Evolutionary conservation across 345 rosid species (phyloP).

Genomic region (Psidium guajava): DNA sequence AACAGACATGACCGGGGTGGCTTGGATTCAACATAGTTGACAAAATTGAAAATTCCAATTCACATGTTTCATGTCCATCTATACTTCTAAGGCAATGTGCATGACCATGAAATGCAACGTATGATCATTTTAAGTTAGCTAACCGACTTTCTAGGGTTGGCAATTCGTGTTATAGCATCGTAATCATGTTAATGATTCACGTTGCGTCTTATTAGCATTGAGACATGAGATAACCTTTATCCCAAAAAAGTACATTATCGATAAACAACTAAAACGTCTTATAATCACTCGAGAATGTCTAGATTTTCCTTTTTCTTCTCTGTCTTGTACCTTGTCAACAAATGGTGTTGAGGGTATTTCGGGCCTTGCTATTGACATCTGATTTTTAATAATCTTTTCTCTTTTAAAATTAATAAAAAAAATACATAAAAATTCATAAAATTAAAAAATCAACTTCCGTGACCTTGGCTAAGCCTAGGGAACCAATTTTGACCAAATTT

Average conservation of each 20-base stretch:
- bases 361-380: too few species aligned
- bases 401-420: too few species aligned
- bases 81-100: background rate
- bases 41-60: too few species aligned
- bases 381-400: too few species aligned
- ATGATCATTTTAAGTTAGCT: background rate
- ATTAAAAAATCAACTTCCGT: too few species aligned
- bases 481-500: too few species aligned
- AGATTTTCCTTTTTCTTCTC: background rate
- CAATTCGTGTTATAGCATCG: background rate
- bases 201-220: fast-evolving
- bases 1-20: too few species aligned
- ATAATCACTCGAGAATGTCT: background rate
- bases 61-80: background rate
- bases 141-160: background rate
- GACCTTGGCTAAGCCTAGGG: too few species aligned
- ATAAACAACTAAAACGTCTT: background rate
- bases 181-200: background rate
- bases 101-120: background rate
- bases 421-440: too few species aligned
- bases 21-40: too few species aligned
- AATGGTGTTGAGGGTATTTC: background rate
- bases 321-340: background rate
- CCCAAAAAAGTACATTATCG: background rate
- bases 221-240: background rate